phyloP scores from a whole-genome alignment of 2,329 filamentous ascomycete species.

The Mycogone perniciosa region DNA sequence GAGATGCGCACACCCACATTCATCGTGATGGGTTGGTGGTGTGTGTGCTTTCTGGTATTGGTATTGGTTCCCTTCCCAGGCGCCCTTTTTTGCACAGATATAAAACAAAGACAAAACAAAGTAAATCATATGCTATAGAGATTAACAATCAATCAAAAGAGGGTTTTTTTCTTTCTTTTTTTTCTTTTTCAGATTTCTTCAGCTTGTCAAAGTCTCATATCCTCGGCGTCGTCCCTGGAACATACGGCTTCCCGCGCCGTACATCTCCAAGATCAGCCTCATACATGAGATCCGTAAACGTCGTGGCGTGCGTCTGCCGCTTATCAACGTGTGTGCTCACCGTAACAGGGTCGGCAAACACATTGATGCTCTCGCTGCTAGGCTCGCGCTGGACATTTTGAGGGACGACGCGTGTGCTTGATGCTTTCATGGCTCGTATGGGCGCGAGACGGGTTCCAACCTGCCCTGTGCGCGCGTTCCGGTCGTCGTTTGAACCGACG shows the following conservation, averaged over 20 bases:
- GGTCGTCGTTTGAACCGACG: slow-evolving; percentile 21
- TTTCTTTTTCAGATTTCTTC: background rate
- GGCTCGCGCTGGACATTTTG: slow-evolving; percentile 35
- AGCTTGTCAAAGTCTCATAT: slow-evolving; percentile 15
- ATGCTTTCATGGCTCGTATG: slow-evolving; percentile 35
- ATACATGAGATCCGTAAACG: slow-evolving; percentile 49
- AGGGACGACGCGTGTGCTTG: slow-evolving; percentile 23
- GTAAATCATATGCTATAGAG: background rate
- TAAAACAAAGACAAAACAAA: background rate
- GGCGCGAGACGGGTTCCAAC: slow-evolving; percentile 25
- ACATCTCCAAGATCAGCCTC: slow-evolving; percentile 38
- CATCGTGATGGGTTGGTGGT: background rate
- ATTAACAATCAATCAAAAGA: background rate
- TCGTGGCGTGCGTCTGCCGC: slow-evolving; percentile 34
- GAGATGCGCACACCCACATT: background rate
- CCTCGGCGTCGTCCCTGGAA: slow-evolving; percentile 32
- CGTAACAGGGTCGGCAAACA: slow-evolving; percentile 44
- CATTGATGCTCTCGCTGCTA: slow-evolving; percentile 45
- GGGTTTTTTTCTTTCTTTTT: background rate
- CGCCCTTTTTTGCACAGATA: background rate
- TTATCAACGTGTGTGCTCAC: slow-evolving; percentile 23
- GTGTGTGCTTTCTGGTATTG: background rate
- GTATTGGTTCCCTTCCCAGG: background rate
- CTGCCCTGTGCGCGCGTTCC: slow-evolving; percentile 21
- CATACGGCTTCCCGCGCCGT: slow-evolving; percentile 35